Evolutionary conservation across 495 filamentous ascomycete species (phyloP).

Genomic region (Podospora didyma): DNA sequence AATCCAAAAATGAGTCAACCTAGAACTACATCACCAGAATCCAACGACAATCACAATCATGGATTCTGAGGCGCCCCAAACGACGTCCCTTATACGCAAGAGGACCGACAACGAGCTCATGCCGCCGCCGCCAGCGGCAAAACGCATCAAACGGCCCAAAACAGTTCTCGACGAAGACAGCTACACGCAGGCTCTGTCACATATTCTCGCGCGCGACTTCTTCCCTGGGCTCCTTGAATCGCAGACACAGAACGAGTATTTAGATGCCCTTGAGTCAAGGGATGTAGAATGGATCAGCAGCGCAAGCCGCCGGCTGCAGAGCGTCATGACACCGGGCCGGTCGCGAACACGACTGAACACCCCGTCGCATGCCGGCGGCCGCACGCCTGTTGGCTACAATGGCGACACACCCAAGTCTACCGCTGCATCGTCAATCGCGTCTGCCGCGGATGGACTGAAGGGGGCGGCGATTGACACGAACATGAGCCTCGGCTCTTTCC

Average conservation of each 20-base stretch:
- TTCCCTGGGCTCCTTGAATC: constrained; percentile 88
- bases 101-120: constrained; percentile 69
- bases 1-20: no score
- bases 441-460: constrained; percentile 17
- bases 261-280: constrained; percentile 82
- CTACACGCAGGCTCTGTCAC: constrained; percentile 84
- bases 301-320: constrained; percentile 65
- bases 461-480: constrained; percentile 65
- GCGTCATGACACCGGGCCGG: constrained; percentile 76
- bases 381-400: constrained; percentile 51
- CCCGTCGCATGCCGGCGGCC: constrained; percentile 28
- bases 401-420: constrained; percentile 68
- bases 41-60: constrained; percentile 21
- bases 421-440: constrained; percentile 34
- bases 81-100: constrained; percentile 58
- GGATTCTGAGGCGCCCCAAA: constrained; percentile 21
- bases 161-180: constrained; percentile 91
- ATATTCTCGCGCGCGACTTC: constrained; percentile 96
- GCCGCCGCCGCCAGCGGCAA: constrained; percentile 84
- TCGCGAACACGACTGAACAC: constrained; percentile 32
- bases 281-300: constrained; percentile 83
- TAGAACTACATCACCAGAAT: background rate
- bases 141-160: constrained; percentile 87
- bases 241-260: constrained; percentile 83
- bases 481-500: constrained; percentile 79